phyloP scores from a whole-genome alignment of 2,329 filamentous ascomycete genomes.

The Leptographium radiaticola region DNA sequence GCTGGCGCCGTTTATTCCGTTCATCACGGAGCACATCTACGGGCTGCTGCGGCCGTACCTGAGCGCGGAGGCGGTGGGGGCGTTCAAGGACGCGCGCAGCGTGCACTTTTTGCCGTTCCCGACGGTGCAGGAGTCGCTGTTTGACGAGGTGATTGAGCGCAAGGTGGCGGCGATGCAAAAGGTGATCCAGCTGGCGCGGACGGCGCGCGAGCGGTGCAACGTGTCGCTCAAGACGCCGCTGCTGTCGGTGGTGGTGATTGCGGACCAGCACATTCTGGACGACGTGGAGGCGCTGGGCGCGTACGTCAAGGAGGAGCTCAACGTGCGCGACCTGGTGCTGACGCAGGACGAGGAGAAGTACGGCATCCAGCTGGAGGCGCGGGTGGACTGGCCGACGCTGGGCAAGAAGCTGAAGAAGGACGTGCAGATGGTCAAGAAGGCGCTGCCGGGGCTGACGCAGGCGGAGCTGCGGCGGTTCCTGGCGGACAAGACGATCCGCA shows the following conservation, averaged over 20 bases:
- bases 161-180: constrained; percentile 85
- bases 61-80: constrained; percentile 45
- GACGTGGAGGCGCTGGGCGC: constrained; percentile 73
- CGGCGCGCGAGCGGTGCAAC: constrained; percentile 71
- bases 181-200: constrained; percentile 81
- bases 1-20: constrained; percentile 88
- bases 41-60: constrained; percentile 70
- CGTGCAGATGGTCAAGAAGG: constrained; percentile 81
- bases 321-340: constrained; percentile 72
- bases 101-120: constrained; percentile 91
- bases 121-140: constrained; percentile 75
- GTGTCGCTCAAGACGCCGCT: constrained; percentile 85
- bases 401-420: constrained; percentile 98
- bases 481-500: constrained; percentile 56
- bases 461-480: constrained; percentile 73
- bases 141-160: constrained; percentile 75
- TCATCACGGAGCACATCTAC: constrained; percentile 93
- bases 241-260: constrained; percentile 80
- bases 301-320: constrained; percentile 90
- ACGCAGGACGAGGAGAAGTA: constrained; percentile 82
- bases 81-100: constrained; percentile 62
- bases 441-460: constrained; percentile 63
- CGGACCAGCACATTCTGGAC: constrained; percentile 71
- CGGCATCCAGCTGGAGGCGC: constrained; percentile 81
- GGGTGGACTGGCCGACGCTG: constrained; percentile 83